Percentiles rank a stretch among this genome's conserved stretches.
These are phyloP conservation scores for Podaxis sp. DNA, from an alignment of 768 basidiomycete genomes.

Conservation along the genomic window DNA sequence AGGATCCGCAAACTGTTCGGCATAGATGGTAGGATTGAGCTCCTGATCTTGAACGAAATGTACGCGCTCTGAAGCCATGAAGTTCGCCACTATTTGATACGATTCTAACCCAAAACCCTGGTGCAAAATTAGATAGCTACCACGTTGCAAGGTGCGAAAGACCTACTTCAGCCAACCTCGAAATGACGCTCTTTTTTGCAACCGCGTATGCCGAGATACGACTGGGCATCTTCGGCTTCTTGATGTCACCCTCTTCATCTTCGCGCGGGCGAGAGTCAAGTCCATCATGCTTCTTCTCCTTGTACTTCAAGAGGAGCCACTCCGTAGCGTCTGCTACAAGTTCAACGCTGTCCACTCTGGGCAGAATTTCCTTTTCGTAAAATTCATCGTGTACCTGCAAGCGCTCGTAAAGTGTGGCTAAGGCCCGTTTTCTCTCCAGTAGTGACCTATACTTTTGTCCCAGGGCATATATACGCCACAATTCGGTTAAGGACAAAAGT, in stretches of 20 bases:
- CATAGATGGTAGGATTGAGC: conserved; percentile 70
- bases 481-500: conserved; percentile 71
- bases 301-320: conserved; percentile 86
- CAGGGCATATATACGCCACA: conserved; percentile 90
- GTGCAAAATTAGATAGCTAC: conserved; percentile 4
- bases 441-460: conserved; percentile 90
- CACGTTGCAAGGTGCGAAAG: neutral
- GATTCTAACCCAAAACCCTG: conserved; percentile 85
- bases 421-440: conserved; percentile 61
- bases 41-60: conserved; percentile 82
- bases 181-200: conserved; percentile 72
- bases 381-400: conserved; percentile 70
- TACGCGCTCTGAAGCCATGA: conserved; percentile 51
- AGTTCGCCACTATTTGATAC: conserved; percentile 83
- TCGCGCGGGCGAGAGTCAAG: conserved; percentile 63
- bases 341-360: conserved; percentile 77
- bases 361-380: conserved; percentile 64
- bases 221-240: conserved; percentile 79
- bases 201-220: conserved; percentile 81
- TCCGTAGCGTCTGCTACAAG: conserved; percentile 87
- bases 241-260: conserved; percentile 40
- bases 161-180: conserved; percentile 76
- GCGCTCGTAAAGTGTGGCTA: conserved; percentile 62
- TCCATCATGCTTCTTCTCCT: conserved; percentile 61
- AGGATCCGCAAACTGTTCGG: conserved; percentile 80